Conservation (phyloP, 2,329 filamentous ascomycete species). For the Colletotrichum caudatum region DNA sequence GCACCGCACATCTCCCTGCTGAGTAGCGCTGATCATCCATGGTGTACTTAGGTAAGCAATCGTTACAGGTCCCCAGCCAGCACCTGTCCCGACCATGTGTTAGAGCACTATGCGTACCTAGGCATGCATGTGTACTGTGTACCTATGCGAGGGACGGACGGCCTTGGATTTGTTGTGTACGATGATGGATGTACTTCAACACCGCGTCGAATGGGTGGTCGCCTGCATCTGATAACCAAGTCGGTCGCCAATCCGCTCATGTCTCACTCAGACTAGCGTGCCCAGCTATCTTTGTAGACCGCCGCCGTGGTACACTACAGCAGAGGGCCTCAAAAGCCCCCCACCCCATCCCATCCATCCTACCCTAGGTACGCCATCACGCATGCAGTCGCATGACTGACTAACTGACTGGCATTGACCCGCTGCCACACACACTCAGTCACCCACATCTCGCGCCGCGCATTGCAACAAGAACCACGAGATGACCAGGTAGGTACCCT, state of each 20-base stretch:
- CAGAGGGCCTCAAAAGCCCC: constrained; percentile 34
- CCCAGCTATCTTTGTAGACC: constrained; percentile 23
- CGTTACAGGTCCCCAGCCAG: not conserved
- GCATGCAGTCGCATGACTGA: constrained; percentile 33
- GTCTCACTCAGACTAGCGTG: constrained; percentile 17
- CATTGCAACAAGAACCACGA: constrained; percentile 2
- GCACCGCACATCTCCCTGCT: not conserved
- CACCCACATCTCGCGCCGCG: constrained; percentile 16
- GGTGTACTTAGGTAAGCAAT: not conserved
- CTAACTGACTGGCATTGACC: constrained; percentile 29
- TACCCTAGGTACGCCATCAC: constrained; percentile 28
- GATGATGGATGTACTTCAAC: too few relatives aligned
- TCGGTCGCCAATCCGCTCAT: not conserved
- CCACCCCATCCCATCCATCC: constrained; percentile 3
- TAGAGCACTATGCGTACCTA: too few relatives aligned
- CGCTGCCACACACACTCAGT: constrained; percentile 30
- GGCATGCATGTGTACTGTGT: too few relatives aligned
- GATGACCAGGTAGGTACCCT: not conserved
- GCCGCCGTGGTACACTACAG: constrained; percentile 13
- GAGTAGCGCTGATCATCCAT: too few relatives aligned
- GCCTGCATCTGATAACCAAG: constrained; percentile 26
- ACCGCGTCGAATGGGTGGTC: not conserved
- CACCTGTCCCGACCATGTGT: not conserved
- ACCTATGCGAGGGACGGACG: too few relatives aligned
- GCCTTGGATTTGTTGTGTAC: too few relatives aligned